Evolutionary conservation across 2,329 filamentous ascomycete genomes (phyloP), one percentile per base, ranked within the genome.

Genomic region (Dactylellina leptospora): DNA sequence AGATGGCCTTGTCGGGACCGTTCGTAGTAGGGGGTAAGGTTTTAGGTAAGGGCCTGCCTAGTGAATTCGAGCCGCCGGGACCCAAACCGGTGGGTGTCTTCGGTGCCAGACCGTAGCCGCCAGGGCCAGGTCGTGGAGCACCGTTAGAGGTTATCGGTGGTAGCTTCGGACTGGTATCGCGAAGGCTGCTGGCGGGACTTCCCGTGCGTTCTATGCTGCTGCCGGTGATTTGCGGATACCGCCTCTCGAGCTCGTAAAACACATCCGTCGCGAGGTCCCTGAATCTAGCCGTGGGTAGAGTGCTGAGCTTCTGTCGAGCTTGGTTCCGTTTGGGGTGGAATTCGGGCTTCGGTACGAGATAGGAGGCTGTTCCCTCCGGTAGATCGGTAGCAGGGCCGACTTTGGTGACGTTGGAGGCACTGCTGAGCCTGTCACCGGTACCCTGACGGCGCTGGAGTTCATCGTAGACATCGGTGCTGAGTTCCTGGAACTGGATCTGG

Each of bases 321-420:
- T 97, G 93, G 79, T 99, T 99, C 74, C 95, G 89, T 81, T 97
- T 99, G 1, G 93, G 92, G 80, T 99, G 95, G 81, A 97, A 97
- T 74, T 88, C 89, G 75, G 89, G 85, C 79, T 93, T 92, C n/a
- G 95, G 91, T 22, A 91, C 82, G 4, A 99, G 85, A 78, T 88
- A 96, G 10, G 86, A 82, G 1, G 92, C 81, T 48, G 78, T 80
- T 74, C 82, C 83, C 50, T 76, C 74, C 10, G 74, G 74, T 33
- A 83, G 83, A 18, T 81, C 81, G 22, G 83, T 82, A 75, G 84
- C 85, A 20, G 73, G 84, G 82, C 13, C 84, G 82, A 60, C 82
- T 82, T 73, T 86, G 82, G 59, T 40, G 62, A 68, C 55, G 75
- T 69, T 30, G 75, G 77, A 63, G 80, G 82, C 48, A 80, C 80